Conservation (phyloP, 371 early-diverging fungal species). For the Fennellomyces sp. region DNA sequence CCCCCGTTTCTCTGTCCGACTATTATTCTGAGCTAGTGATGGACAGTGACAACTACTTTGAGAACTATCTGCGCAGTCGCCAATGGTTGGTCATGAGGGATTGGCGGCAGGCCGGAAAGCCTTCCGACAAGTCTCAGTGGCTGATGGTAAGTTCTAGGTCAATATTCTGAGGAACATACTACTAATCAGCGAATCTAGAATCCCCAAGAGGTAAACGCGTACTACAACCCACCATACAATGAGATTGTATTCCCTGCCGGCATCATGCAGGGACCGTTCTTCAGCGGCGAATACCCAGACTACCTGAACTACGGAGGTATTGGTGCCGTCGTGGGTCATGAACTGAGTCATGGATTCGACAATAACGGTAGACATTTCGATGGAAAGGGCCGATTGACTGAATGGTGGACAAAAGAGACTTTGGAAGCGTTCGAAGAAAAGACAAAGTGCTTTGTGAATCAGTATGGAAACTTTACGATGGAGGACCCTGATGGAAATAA, state of each 20-base stretch:
- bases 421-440: slow-evolving; percentile 47
- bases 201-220: slow-evolving; percentile 67
- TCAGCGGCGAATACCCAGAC: slow-evolving; percentile 40
- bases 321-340: slow-evolving; percentile 65
- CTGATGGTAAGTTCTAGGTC: too few relatives aligned
- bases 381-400: slow-evolving; percentile 30
- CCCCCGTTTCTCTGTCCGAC: slow-evolving; percentile 38
- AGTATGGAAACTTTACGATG: slow-evolving; percentile 57
- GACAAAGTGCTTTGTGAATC: slow-evolving; percentile 66
- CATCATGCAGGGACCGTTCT: slow-evolving; percentile 57
- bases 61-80: slow-evolving; percentile 33
- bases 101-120: slow-evolving; percentile 38
- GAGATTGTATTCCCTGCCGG: slow-evolving; percentile 67
- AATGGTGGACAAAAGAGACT: slow-evolving; percentile 73
- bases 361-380: slow-evolving; percentile 60
- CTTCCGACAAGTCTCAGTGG: slow-evolving; percentile 54
- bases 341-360: slow-evolving; percentile 60
- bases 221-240: slow-evolving; percentile 53
- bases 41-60: slow-evolving; percentile 37
- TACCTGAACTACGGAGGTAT: slow-evolving; percentile 65
- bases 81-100: slow-evolving; percentile 20
- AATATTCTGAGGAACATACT: too few relatives aligned
- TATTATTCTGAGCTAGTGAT: slow-evolving; percentile 45
- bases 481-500: slow-evolving; percentile 21
- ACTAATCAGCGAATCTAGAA: too few relatives aligned